phyloP scores from a whole-genome alignment of 2,329 filamentous ascomycete genomes.

The Phialocephala subalpina region DNA sequence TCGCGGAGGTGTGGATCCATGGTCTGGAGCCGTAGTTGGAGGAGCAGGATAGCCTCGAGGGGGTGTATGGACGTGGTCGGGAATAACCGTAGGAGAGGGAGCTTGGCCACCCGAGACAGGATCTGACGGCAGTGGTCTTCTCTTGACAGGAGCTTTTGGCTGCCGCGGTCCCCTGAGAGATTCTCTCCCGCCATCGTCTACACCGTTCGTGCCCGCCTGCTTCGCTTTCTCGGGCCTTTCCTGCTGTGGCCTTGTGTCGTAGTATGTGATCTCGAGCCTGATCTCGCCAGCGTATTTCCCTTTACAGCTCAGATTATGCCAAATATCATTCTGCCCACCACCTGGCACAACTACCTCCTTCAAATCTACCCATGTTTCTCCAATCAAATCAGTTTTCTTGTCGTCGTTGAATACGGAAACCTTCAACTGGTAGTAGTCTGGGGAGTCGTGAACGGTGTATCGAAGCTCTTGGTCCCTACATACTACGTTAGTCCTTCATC shows the following conservation, averaged over 20 bases:
- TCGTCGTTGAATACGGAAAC: conserved; percentile 98
- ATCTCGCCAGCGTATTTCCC: conserved; percentile 97
- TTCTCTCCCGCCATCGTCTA: conserved; percentile 43
- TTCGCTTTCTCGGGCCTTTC: conserved; percentile 70
- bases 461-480: conserved; percentile 95
- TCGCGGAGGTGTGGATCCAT: conserved; percentile 43
- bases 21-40: conserved; percentile 50
- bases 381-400: conserved; percentile 96
- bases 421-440: conserved; percentile 96
- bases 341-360: conserved; percentile 82
- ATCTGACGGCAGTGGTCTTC: conserved; percentile 83
- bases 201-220: conserved; percentile 46
- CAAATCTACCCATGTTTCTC: conserved; percentile 90
- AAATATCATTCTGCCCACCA: conserved; percentile 92
- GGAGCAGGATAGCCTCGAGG: conserved; percentile 38
- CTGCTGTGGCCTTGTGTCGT: conserved; percentile 84
- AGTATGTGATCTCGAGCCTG: conserved; percentile 94
- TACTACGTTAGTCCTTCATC: conserved; percentile 30
- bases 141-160: conserved; percentile 73
- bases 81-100: conserved; percentile 45
- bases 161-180: conserved; percentile 52
- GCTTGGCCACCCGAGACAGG: conserved; percentile 62
- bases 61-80: conserved; percentile 56
- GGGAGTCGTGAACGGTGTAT: conserved; percentile 94
- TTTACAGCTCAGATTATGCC: conserved; percentile 87